Base-by-base conservation (phyloP, 768 basidiomycete species). In the Chalciporus pseudorubinellus region DNA sequence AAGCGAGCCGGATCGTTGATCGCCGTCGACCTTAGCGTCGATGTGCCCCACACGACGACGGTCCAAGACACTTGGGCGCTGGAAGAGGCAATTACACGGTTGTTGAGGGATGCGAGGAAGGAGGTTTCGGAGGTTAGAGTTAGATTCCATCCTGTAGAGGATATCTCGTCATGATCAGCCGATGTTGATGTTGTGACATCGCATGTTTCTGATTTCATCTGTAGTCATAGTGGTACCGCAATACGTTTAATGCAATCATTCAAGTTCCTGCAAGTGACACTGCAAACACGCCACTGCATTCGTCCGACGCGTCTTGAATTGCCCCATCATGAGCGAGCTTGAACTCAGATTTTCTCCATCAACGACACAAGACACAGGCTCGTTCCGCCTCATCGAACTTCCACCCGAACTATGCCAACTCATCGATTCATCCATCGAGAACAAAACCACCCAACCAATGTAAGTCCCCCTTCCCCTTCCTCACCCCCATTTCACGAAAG, bases 1-100 rank as follows among this genome's bases (percentile, higher is more conserved):
- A 83, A 84, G 59, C 83, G 87, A 28, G 81, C 87, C 10, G 89
- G 93, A 26, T 91, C 93, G 9, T 69, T 87, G 53, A 82, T 95
- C 53, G 86, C 84, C 49, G 86, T 98, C 7, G 92, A 98, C 69
- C 73, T 98, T 45, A 81, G 79, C 5, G 89, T 86, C 26, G 78
- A 82, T 29, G 88, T 98, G 1, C 79, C 85, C 14, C 70, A 72
- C 7, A 61, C 65, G 7, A 70, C 84, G 63, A 84, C 81, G 6
- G 79, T 92, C 12, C 64, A 67, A 14, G 80, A 85, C 18, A 75
- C 82, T 3, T 78, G 78, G 42, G 62, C 68, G 20, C 69, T 95
- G 19, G 89, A 95, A 66, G 69, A 72, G 33, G 69, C 74, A 56
- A 90, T 97, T 39, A 63, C 72, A 24, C 65, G 65, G 43, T 74